A percentile compares a stretch with the other conserved stretches of the same genome.
Evolutionary conservation across 805 yeast species (phyloP).

Genomic region (Starmerella asiatica): DNA sequence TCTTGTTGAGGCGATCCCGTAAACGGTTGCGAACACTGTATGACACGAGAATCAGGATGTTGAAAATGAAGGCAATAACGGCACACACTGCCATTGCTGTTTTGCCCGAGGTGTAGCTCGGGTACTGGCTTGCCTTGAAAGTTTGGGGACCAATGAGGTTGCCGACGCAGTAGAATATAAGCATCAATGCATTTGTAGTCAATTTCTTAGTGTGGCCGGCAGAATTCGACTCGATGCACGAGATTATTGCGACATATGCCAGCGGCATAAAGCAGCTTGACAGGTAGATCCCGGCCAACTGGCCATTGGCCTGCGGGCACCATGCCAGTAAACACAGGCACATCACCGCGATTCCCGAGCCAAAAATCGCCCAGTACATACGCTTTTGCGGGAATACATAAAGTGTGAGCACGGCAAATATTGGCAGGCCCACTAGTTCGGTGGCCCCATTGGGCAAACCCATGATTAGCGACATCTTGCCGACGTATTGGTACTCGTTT

Average conservation of each 20-base stretch:
- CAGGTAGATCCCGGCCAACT: constrained; percentile 14
- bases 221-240: constrained; percentile 32
- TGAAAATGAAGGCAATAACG: constrained; percentile 17
- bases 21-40: constrained; percentile 6
- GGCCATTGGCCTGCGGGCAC: constrained; percentile 15
- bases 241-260: constrained; percentile 18
- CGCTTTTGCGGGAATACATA: constrained; percentile 5
- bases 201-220: constrained; percentile 47
- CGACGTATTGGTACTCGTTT: constrained; percentile 34
- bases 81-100: constrained; percentile 42
- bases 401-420: constrained; percentile 7
- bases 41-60: background rate
- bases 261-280: constrained; percentile 5
- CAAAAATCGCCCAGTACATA: constrained; percentile 7
- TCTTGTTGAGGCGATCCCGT: constrained; percentile 8
- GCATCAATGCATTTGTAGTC: constrained; percentile 33
- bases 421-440: constrained; percentile 20
- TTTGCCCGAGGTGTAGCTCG: constrained; percentile 45
- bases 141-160: constrained; percentile 49
- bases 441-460: constrained; percentile 35
- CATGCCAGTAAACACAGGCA: constrained; percentile 15
- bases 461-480: constrained; percentile 31
- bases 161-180: constrained; percentile 42
- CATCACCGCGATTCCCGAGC: constrained; percentile 6
- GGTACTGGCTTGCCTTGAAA: constrained; percentile 44